Percentiles rank a stretch among this genome's conserved stretches.
Conservation (phyloP, 2,329 filamentous ascomycete species). For the Penicillium verrucosum region DNA sequence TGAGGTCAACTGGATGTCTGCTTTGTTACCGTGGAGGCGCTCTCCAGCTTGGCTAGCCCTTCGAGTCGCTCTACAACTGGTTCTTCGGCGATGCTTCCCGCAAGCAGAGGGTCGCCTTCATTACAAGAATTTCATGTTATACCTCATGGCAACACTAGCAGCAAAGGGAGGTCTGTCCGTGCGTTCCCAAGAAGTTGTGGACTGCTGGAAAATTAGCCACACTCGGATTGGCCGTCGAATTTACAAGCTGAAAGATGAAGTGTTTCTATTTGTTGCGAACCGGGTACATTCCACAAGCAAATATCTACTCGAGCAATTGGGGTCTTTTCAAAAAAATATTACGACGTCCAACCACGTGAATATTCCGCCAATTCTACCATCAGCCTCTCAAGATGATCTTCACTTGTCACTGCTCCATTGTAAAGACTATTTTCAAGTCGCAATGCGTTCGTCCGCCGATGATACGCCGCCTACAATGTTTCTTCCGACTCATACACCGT, state of each 20-base stretch:
- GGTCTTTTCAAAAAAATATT: background rate
- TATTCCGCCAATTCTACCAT: background rate
- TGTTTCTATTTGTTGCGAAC: background rate
- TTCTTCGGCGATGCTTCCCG: background rate
- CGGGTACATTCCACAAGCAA: background rate
- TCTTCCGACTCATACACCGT: background rate
- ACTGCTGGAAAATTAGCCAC: background rate
- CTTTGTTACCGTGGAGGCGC: background rate
- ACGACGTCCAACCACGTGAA: background rate
- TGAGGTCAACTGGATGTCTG: slow-evolving; percentile 42
- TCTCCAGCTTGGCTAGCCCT: background rate
- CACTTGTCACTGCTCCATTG: background rate
- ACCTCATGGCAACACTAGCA: background rate
- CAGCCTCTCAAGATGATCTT: background rate
- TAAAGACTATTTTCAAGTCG: background rate
- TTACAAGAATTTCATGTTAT: background rate
- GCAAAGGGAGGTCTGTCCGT: background rate
- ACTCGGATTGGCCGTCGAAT: background rate
- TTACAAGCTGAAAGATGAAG: background rate
- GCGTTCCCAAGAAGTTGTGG: background rate
- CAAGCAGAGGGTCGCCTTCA: background rate
- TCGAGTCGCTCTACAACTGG: background rate
- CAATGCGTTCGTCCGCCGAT: background rate
- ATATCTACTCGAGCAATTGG: background rate
- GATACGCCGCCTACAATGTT: background rate